A percentile compares a stretch with the other conserved stretches of the same genome.
These are phyloP conservation scores for Aspergillus jensenii DNA, from an alignment of 2,329 filamentous ascomycete species.

Conservation along the genomic window DNA sequence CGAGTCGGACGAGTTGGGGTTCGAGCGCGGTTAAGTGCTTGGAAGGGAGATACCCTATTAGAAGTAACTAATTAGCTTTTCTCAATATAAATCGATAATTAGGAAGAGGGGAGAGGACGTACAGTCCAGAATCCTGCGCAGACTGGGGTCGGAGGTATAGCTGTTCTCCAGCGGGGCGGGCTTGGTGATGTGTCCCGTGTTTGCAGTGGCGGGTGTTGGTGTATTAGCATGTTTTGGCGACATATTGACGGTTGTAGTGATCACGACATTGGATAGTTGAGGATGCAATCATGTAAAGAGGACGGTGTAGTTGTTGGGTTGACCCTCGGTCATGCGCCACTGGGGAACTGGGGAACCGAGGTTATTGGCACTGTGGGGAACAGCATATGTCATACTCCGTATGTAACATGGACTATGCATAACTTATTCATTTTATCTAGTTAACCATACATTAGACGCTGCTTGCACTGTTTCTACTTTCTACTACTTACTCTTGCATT, in stretches of 20 bases:
- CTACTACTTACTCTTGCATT: too few species aligned
- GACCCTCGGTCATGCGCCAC: too few species aligned
- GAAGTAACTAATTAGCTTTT: not conserved
- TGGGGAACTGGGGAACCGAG: too few species aligned
- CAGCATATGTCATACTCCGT: too few species aligned
- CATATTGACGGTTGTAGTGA: not conserved
- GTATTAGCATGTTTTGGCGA: not conserved
- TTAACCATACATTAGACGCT: too few species aligned
- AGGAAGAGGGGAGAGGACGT: constrained; percentile 16
- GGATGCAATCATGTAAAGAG: not conserved
- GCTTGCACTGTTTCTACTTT: too few species aligned
- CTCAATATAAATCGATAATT: not conserved
- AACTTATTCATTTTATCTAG: too few species aligned
- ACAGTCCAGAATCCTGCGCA: constrained; percentile 56
- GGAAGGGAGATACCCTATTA: constrained; percentile 42
- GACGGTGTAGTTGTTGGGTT: too few species aligned
- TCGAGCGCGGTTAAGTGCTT: constrained; percentile 16
- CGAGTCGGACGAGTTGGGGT: constrained; percentile 56
- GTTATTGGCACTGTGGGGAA: too few species aligned
- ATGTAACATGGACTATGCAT: too few species aligned
- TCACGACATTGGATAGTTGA: not conserved
- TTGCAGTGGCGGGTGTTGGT: constrained; percentile 32
- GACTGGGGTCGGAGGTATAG: constrained; percentile 55
- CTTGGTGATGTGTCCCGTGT: constrained; percentile 57
- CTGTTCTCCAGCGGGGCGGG: constrained; percentile 56